Evolutionary conservation across 148 eudicot species (phyloP).

Genomic region (Heliamphora exappendiculata): DNA sequence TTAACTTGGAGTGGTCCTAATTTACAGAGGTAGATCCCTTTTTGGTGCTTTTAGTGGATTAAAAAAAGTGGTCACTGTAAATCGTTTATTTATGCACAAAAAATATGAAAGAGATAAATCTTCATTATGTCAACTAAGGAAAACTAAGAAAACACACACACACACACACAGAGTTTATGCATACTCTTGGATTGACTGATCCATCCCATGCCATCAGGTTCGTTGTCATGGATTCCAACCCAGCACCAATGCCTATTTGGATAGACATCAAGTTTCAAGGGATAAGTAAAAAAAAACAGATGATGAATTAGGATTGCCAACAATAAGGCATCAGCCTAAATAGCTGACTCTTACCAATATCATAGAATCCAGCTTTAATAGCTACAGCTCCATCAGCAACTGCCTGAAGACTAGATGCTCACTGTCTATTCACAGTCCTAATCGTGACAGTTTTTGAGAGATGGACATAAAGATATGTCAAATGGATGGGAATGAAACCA

Average conservation of each 20-base stretch:
- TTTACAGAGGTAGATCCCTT: no score
- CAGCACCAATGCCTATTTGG: constrained; percentile 87
- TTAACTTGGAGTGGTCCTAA: no score
- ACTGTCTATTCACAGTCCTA: constrained; percentile 94
- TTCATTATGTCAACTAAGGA: no score
- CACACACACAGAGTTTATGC: no score
- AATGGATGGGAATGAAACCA: not conserved
- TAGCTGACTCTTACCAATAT: constrained; percentile 50
- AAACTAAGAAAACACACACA: no score
- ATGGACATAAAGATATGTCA: not conserved
- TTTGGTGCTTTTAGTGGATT: not conserved
- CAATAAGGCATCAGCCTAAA: not conserved
- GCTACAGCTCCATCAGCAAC: constrained; percentile 99
- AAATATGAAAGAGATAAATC: no score
- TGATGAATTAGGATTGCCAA: not conserved
- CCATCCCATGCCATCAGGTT: constrained; percentile 90
- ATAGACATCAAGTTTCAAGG: not conserved
- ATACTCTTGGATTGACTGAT: constrained; percentile 80
- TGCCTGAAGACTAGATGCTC: constrained; percentile 97
- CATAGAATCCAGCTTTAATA: constrained; percentile 96
- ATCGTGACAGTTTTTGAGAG: constrained; percentile 75
- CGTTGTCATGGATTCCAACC: constrained; percentile 82
- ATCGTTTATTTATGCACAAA: no score
- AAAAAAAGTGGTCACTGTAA: not conserved
- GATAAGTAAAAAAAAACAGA: not conserved